Conservation (phyloP, 78 protist species). For the Dictyostelium firmibasis region DNA sequence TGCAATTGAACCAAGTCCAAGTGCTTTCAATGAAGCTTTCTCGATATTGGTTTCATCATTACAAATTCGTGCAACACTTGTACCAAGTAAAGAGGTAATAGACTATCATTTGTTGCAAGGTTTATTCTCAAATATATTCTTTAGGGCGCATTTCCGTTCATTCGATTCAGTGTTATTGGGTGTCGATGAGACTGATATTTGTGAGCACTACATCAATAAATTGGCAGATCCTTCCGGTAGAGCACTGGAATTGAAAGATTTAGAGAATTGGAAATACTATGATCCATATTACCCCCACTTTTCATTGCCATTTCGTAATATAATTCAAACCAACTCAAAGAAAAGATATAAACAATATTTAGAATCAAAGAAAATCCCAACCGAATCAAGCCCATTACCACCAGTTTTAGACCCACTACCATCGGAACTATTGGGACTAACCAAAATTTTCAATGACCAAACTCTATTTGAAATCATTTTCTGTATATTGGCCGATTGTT, state of each 20-base stretch:
- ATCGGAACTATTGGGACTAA: not conserved
- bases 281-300: slow-evolving; percentile 58
- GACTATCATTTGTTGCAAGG: slow-evolving; percentile 31
- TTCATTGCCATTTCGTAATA: slow-evolving; percentile 3
- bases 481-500: slow-evolving; percentile 2
- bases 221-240: not conserved
- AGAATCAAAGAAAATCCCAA: not conserved
- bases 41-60: slow-evolving; percentile 26
- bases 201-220: not conserved
- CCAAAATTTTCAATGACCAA: slow-evolving; percentile 25
- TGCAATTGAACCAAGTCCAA: slow-evolving; percentile 16
- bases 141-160: not conserved
- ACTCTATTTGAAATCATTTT: slow-evolving; percentile 56
- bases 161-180: not conserved
- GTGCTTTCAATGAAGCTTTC: slow-evolving; percentile 58
- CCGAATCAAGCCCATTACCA: slow-evolving; percentile 47
- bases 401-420: not conserved
- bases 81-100: slow-evolving; percentile 26
- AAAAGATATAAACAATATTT: slow-evolving; percentile 10
- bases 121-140: slow-evolving; percentile 23
- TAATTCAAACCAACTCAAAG: not conserved
- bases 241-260: not conserved
- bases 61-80: slow-evolving; percentile 25
- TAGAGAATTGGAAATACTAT: slow-evolving; percentile 11
- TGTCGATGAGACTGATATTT: not conserved